Base-by-base conservation (phyloP, 2,329 filamentous ascomycete species). In the Colletotrichum navitas region DNA sequence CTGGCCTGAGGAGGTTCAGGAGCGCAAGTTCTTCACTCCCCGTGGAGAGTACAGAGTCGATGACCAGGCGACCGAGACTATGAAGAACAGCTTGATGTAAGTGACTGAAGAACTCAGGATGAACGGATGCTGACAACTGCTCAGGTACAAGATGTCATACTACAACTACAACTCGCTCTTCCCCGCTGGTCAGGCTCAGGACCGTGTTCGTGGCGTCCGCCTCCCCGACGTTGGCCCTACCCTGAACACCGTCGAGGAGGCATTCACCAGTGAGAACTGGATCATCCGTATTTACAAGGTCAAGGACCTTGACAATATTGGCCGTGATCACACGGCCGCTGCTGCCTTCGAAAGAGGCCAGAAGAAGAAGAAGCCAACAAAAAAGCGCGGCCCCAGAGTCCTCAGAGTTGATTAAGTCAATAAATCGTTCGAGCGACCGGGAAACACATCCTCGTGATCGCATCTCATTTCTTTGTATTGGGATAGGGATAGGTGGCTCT, bases 241-340 rank as follows among this genome's bases (percentile, higher is more conserved):
- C 73, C 91, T 99, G 71, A 94, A 92, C 83, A 96, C 92, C 5
- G 84, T 99, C 58, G 96, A 99, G 81, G 96, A 99, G 85, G 96
- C 96, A 12, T 99, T 97, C 82, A 99, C 97, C 66, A 97, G 94
- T 79, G 96, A 99, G 87, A 99, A 99, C 88, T 99, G 96, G 96
- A 99, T 99, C 82, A 98, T 99, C 80, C 90, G 96, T 75, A 98
- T 99, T 79, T 99, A 98, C 89, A 99, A 99, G 88, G 96, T 99
- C 85, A 99, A 99, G 87, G 95, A 97, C 78, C 91, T 98, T 71
- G 96, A 99, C 85, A 98, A 98, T 81, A 87, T 99, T 75, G 95
- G 94, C 66, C 91, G 96, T 80, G 94, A 97, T 78, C 95, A 98
- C 80, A 89, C 89, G 6, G 82, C 88, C 0, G 90, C 85, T 2